These are phyloP conservation scores for Tulasnella sp. DNA, from an alignment of 768 basidiomycete species.

Conservation along the genomic window DNA sequence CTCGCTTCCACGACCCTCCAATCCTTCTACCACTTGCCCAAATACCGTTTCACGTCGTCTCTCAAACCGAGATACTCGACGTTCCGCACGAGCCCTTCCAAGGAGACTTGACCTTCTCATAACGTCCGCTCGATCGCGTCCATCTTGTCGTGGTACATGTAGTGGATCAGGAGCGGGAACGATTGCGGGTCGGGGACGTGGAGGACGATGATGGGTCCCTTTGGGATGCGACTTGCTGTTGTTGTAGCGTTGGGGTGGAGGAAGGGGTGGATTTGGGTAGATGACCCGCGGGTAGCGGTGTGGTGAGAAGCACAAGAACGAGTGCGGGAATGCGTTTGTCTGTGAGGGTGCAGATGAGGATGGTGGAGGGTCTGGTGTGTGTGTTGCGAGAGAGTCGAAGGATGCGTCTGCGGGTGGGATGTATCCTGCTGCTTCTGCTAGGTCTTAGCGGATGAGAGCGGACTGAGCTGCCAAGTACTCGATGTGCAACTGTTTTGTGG, in stretches of 20 bases:
- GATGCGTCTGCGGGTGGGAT: conserved; percentile 20
- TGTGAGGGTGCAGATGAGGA: conserved; percentile 35
- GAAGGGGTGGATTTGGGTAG: not conserved
- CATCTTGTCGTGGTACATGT: conserved; percentile 74
- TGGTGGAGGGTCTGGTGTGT: conserved; percentile 23
- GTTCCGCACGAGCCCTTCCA: conserved; percentile 84
- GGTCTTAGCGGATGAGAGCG: conserved; percentile 42
- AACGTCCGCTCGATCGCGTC: conserved; percentile 60
- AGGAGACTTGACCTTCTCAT: conserved; percentile 56
- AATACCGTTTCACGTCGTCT: conserved; percentile 52
- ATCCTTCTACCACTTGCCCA: conserved; percentile 17
- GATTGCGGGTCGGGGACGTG: conserved; percentile 68
- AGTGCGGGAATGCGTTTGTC: conserved; percentile 56
- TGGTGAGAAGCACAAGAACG: conserved; percentile 53
- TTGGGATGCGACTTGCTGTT: not conserved
- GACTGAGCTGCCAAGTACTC: conserved; percentile 85
- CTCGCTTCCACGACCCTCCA: conserved; percentile 10
- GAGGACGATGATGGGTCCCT: conserved; percentile 53
- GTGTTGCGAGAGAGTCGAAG: conserved; percentile 22
- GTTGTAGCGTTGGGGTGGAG: not conserved
- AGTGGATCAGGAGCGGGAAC: conserved; percentile 64
- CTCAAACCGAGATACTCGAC: conserved; percentile 80
- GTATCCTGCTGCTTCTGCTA: conserved; percentile 7
- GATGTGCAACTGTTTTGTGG: conserved; percentile 58
- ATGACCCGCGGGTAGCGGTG: conserved; percentile 16